Evolutionary conservation across 257 asterid species (phyloP), one percentile per base, ranked within the genome.

Genomic region (Verbena officinalis): DNA sequence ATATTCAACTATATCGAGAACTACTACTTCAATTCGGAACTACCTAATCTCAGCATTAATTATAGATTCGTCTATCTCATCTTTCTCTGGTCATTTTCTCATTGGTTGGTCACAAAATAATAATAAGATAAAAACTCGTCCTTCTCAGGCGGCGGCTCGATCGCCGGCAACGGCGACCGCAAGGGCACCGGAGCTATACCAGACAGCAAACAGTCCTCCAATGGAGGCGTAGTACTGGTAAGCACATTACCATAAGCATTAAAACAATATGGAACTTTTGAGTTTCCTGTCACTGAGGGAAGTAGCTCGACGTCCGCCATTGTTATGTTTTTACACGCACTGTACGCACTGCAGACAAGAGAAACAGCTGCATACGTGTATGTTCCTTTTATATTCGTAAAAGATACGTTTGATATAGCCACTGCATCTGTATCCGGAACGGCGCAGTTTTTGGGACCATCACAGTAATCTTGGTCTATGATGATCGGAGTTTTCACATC

Each of bases 391-490:
- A 76, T 64, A 12, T 8, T 36, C 19, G 45, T 30, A 15, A 23
- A 80, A 1, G 20, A 4, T 7, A 76, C 19, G 19, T 45, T 43
- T 0, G 64, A 59, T 39, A 80, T 57, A 1, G 75, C 70, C 36
- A 67, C 66, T 1, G 64, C 65, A 3, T 9, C 34, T 10, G 8
- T 15, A 24, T 46, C 14, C 0, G 12, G 16, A 0, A 1, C 0
- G 1, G 0, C 4, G 53, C 79, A 67, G 3, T 4, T 22, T 5
- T 33, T 46, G n/a, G 3, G 0, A 1, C 62, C 78, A 2, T 42
- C 59, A 0, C 77, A 74, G 9, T 80, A 74, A 44, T 31, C 7
- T 60, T 80, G 78, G 44, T 80, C 78, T 30, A 73, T 70, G 44
- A 12, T 10, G 7, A 73, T 71, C 9, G 73, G 64, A 8, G 17